phyloP scores from a whole-genome alignment of 1,284 basidiomycete genomes.

The Boletus mariae region DNA sequence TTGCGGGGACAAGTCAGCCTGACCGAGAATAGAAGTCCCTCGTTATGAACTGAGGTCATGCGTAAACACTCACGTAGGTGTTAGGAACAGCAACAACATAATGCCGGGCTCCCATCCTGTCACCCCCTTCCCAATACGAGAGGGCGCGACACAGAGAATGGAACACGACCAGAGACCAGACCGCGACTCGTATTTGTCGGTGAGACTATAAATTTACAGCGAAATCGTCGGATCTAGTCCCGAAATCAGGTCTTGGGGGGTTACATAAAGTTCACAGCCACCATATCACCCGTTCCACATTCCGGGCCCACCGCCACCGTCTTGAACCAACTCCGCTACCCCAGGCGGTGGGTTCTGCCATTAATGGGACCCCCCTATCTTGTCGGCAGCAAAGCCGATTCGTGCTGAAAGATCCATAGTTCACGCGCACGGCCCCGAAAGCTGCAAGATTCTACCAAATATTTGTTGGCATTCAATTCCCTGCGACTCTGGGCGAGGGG shows the following conservation, averaged over 20 bases:
- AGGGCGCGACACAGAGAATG: slow-evolving; percentile 14
- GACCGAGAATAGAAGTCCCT: neutral
- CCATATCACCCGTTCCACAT: slow-evolving; percentile 18
- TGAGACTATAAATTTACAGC: neutral
- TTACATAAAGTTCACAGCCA: neutral
- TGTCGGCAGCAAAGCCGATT: neutral
- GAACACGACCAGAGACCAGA: slow-evolving; percentile 16
- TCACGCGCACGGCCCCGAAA: slow-evolving; percentile 19
- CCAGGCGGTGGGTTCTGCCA: slow-evolving; percentile 10
- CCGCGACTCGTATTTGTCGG: slow-evolving; percentile 3
- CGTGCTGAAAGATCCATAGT: slow-evolving; percentile 2
- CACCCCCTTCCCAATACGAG: slow-evolving; percentile 1
- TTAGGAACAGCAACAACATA: neutral
- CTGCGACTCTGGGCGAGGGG: neutral
- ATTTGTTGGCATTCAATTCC: neutral
- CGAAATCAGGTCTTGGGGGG: neutral
- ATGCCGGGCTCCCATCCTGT: neutral
- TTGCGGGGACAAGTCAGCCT: neutral
- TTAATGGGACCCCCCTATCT: neutral
- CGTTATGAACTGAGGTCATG: slow-evolving; percentile 16
- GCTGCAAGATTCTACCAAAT: neutral
- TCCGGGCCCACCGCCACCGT: slow-evolving; percentile 14
- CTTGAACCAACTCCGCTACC: slow-evolving; percentile 16
- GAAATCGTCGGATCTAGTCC: slow-evolving; percentile 22
- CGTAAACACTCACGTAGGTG: neutral